Evolutionary conservation across 495 filamentous ascomycete species (phyloP).

Genomic region (Xylaria palmicola): DNA sequence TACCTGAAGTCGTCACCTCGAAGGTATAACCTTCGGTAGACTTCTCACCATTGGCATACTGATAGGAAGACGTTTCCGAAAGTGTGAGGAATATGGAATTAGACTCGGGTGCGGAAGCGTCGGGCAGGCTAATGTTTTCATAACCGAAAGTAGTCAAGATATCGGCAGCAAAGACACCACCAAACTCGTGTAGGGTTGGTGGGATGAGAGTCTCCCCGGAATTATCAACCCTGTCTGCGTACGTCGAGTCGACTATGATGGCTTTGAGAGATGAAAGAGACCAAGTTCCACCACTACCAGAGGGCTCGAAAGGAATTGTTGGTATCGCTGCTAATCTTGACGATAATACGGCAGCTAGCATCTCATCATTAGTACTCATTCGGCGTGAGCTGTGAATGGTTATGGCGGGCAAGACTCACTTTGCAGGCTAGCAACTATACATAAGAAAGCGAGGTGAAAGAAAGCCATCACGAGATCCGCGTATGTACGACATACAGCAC

Average conservation of each 20-base stretch:
- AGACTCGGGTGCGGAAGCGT: constrained; percentile 16
- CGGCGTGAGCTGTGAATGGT: not conserved
- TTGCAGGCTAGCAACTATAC: not conserved
- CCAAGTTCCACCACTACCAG: constrained; percentile 26
- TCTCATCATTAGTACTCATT: not conserved
- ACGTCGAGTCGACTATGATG: constrained; percentile 45
- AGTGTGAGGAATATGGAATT: constrained; percentile 47
- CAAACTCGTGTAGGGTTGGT: constrained; percentile 44
- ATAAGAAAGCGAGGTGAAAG: not conserved
- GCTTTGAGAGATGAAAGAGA: constrained; percentile 30
- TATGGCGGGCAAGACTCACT: not conserved
- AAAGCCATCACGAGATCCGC: constrained; percentile 1
- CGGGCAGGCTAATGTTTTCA: constrained; percentile 23
- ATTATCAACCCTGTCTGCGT: constrained; percentile 34
- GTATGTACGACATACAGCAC: not conserved
- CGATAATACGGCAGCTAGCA: not conserved
- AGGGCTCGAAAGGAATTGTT: constrained; percentile 36
- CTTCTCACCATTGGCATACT: constrained; percentile 39
- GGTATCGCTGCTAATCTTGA: constrained; percentile 35
- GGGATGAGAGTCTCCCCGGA: constrained; percentile 50
- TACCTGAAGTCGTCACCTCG: constrained; percentile 33
- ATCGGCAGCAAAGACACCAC: constrained; percentile 42
- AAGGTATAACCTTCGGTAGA: constrained; percentile 51
- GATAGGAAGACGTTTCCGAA: constrained; percentile 39
- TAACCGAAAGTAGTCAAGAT: constrained; percentile 31